phyloP scores from a whole-genome alignment of 352 stramenopile genomes.

The Phytophthora rubi region DNA sequence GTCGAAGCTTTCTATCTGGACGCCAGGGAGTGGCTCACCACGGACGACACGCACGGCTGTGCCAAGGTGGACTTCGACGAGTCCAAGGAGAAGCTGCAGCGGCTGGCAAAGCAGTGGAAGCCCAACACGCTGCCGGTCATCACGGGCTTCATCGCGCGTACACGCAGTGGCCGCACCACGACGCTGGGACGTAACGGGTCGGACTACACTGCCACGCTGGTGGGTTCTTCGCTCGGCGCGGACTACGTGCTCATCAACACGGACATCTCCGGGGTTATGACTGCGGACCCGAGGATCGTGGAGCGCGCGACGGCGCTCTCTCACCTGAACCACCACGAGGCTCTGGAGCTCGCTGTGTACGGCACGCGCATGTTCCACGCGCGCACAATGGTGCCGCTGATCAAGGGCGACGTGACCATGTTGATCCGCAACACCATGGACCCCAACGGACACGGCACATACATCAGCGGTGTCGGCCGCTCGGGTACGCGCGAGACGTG shows the following conservation, averaged over 20 bases:
- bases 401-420: constrained; percentile 83
- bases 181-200: constrained; percentile 84
- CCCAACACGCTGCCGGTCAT: constrained; percentile 62
- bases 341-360: constrained; percentile 82
- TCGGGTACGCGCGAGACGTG: constrained; percentile 74
- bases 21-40: constrained; percentile 75
- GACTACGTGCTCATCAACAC: constrained; percentile 90
- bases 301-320: constrained; percentile 73
- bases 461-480: constrained; percentile 71
- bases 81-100: constrained; percentile 72
- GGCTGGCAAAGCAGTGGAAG: constrained; percentile 50
- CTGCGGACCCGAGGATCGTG: constrained; percentile 78
- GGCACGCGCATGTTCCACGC: constrained; percentile 87
- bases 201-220: constrained; percentile 87
- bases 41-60: constrained; percentile 71
- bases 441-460: constrained; percentile 76
- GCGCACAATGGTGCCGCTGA: constrained; percentile 86
- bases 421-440: constrained; percentile 89
- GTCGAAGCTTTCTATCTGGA: constrained; percentile 76
- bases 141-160: constrained; percentile 79
- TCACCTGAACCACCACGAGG: constrained; percentile 83
- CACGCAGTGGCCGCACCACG: constrained; percentile 69
- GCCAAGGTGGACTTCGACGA: constrained; percentile 83
- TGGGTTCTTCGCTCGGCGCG: constrained; percentile 64
- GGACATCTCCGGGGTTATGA: constrained; percentile 87